Evolutionary conservation across 148 eudicot species (phyloP).

Genomic region (Chenopodium album): DNA sequence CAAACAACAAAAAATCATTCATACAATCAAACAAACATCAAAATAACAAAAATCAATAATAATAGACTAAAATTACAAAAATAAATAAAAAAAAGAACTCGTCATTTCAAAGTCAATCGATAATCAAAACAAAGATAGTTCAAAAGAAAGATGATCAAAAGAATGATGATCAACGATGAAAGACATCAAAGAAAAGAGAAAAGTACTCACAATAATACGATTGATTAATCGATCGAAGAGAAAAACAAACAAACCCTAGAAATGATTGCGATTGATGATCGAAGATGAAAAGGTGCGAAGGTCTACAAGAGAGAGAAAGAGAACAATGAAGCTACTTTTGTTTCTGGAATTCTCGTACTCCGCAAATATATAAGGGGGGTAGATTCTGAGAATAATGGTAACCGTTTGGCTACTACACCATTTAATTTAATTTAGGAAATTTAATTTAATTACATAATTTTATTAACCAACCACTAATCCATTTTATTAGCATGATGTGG

Average conservation of each 20-base stretch:
- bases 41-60: background rate
- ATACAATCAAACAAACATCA: background rate
- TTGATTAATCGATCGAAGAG: background rate
- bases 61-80: background rate
- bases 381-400: background rate
- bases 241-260: background rate
- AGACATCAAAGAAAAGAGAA: background rate
- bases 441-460: too few relatives aligned
- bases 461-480: background rate
- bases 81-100: background rate
- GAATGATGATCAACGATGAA: background rate
- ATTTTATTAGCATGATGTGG: background rate
- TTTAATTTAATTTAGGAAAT: too few relatives aligned
- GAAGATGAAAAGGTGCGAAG: background rate
- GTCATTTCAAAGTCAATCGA: background rate
- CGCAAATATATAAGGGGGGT: background rate
- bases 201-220: background rate
- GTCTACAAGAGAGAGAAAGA: background rate
- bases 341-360: background rate
- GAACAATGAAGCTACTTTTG: background rate
- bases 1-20: background rate
- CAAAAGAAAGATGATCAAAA: background rate
- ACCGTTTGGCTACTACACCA: background rate
- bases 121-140: background rate
- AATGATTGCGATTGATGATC: background rate